phyloP scores from a whole-genome alignment of 257 asterid species.

The Jacaranda mimosifolia region DNA sequence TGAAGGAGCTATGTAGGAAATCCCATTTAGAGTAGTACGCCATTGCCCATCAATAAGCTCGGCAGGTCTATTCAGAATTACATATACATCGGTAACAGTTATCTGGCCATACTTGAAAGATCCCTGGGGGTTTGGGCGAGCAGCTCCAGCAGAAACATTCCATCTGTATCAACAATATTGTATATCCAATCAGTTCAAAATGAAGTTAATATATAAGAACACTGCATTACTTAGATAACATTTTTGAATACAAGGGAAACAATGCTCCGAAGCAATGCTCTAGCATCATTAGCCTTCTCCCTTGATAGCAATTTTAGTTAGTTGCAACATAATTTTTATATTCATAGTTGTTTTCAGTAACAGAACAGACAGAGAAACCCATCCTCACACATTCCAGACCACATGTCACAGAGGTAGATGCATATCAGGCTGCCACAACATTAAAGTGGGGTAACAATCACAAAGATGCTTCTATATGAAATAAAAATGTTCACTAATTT shows the following conservation, averaged over 20 bases:
- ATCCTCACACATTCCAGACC: constrained; percentile 8
- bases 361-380: background rate
- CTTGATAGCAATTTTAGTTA: background rate
- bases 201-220: constrained; percentile 10
- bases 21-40: constrained; percentile 85
- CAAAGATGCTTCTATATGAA: constrained; percentile 38
- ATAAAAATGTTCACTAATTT: constrained; percentile 24
- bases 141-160: constrained; percentile 93
- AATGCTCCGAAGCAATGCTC: constrained; percentile 4
- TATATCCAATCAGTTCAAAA: constrained; percentile 33
- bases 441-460: constrained; percentile 23
- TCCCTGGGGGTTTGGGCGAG: constrained; percentile 98
- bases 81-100: constrained; percentile 86
- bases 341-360: no score
- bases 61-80: constrained; percentile 74
- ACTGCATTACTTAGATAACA: background rate
- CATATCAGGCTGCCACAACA: constrained; percentile 7
- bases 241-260: constrained; percentile 1
- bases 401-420: constrained; percentile 22
- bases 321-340: no score
- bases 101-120: constrained; percentile 90
- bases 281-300: constrained; percentile 7
- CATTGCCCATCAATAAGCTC: constrained; percentile 83
- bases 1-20: constrained; percentile 79
- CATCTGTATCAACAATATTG: constrained; percentile 53